These are phyloP conservation scores for Aspergillus wentii DNA, from an alignment of 495 filamentous ascomycete species.

Conservation along the genomic window DNA sequence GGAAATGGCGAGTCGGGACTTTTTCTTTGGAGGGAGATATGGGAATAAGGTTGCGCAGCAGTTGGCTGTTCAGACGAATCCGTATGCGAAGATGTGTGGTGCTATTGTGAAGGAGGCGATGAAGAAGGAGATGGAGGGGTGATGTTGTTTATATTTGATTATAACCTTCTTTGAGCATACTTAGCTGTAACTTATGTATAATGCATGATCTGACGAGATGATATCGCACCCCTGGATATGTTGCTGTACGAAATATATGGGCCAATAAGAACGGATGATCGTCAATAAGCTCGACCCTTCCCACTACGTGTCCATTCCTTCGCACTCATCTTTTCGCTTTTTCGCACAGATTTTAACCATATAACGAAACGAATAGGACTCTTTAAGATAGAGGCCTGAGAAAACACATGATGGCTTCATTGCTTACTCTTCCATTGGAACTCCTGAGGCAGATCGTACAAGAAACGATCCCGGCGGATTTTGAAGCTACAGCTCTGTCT, in stretches of 20 bases:
- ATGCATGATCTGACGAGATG: too few species aligned
- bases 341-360: too few species aligned
- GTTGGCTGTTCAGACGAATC: constrained; percentile 76
- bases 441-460: constrained; percentile 1
- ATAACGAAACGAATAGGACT: too few species aligned
- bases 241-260: too few species aligned
- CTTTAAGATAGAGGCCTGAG: constrained; percentile 36
- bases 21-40: constrained; percentile 69
- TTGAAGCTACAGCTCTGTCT: constrained; percentile 2
- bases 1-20: constrained; percentile 67
- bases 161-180: neutral
- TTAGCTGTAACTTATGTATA: neutral
- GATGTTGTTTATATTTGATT: constrained; percentile 3
- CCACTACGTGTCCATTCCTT: too few species aligned
- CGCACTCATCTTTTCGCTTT: too few species aligned
- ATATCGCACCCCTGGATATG: too few species aligned
- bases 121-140: constrained; percentile 59
- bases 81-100: constrained; percentile 84
- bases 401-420: constrained; percentile 1
- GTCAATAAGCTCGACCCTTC: too few species aligned
- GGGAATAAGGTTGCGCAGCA: constrained; percentile 74
- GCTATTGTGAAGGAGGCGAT: constrained; percentile 82
- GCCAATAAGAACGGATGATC: too few species aligned
- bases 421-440: constrained; percentile 3
- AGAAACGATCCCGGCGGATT: constrained; percentile 1